phyloP scores from a whole-genome alignment of 441 rosid species.

The Mallotus japonicus region DNA sequence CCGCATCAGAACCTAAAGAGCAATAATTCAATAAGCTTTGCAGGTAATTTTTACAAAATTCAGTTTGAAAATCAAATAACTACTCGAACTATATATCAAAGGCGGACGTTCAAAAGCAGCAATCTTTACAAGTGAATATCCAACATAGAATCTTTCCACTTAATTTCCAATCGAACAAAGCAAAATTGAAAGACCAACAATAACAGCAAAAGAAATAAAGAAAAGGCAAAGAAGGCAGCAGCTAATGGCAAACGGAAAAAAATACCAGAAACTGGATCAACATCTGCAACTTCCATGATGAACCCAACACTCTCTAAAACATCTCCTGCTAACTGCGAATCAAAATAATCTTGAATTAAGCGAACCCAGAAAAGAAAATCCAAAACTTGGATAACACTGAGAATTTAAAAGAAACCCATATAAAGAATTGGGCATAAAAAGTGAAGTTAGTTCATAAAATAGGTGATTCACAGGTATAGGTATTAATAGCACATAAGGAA shows the following conservation, averaged over 20 bases:
- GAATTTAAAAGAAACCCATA: not conserved
- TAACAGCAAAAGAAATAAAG: not conserved
- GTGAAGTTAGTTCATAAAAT: no score
- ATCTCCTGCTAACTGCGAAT: not conserved
- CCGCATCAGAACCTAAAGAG: conserved; percentile 26
- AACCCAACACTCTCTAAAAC: not conserved
- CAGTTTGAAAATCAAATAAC: not conserved
- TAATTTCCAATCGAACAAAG: not conserved
- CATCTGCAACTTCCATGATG: conserved; percentile 23
- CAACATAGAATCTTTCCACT: no score
- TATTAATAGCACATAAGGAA: no score
- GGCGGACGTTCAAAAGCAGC: not conserved
- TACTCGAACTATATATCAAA: not conserved
- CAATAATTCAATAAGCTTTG: not conserved
- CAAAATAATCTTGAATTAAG: not conserved
- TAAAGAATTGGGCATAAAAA: no score
- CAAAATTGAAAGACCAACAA: not conserved
- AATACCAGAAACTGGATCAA: conserved; percentile 22
- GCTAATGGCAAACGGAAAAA: not conserved
- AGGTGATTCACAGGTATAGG: no score
- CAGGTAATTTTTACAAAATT: not conserved
- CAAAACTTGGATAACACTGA: not conserved
- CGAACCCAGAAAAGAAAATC: not conserved
- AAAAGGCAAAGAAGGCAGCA: not conserved
- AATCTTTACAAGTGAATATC: no score